Evolutionary conservation across 768 basidiomycete genomes (phyloP).

Genomic region (Daedalea quercina): DNA sequence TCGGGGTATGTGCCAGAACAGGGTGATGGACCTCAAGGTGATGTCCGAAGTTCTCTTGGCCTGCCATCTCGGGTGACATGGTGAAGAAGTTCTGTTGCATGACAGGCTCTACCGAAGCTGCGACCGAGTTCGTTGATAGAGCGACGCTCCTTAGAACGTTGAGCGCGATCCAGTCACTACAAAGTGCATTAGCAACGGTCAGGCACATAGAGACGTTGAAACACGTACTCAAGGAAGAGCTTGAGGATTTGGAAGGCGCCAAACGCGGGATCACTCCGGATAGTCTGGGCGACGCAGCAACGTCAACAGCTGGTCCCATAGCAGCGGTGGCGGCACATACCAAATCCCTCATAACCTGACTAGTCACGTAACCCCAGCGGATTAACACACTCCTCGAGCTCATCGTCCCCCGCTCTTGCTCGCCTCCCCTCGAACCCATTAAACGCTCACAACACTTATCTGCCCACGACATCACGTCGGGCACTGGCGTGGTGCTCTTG

Average conservation of each 20-base stretch:
- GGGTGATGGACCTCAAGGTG: slow-evolving; percentile 54
- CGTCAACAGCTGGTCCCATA: background rate
- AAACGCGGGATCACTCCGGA: slow-evolving; percentile 87
- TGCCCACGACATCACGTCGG: slow-evolving; percentile 87
- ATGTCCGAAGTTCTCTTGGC: slow-evolving; percentile 68
- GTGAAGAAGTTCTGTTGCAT: slow-evolving; percentile 89
- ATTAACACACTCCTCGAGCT: slow-evolving; percentile 84
- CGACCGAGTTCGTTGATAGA: slow-evolving; percentile 85
- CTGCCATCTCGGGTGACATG: slow-evolving; percentile 76
- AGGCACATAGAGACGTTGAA: slow-evolving; percentile 10
- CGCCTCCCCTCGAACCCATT: slow-evolving; percentile 60
- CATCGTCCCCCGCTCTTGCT: slow-evolving; percentile 77
- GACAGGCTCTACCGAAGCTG: slow-evolving; percentile 85
- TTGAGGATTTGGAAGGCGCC: slow-evolving; percentile 91
- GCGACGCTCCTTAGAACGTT: slow-evolving; percentile 85
- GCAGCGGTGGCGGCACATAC: slow-evolving; percentile 37
- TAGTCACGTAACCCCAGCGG: slow-evolving; percentile 90
- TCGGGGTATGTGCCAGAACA: slow-evolving; percentile 75
- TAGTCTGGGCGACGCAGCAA: slow-evolving; percentile 50
- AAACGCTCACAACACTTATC: slow-evolving; percentile 84
- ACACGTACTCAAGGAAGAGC: slow-evolving; percentile 78
- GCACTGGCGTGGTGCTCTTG: slow-evolving; percentile 73
- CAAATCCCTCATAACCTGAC: slow-evolving; percentile 88
- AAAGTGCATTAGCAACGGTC: background rate
- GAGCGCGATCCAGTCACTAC: slow-evolving; percentile 86